phyloP scores from a whole-genome alignment of 257 asterid genomes.

The Ehretia macrophylla region DNA sequence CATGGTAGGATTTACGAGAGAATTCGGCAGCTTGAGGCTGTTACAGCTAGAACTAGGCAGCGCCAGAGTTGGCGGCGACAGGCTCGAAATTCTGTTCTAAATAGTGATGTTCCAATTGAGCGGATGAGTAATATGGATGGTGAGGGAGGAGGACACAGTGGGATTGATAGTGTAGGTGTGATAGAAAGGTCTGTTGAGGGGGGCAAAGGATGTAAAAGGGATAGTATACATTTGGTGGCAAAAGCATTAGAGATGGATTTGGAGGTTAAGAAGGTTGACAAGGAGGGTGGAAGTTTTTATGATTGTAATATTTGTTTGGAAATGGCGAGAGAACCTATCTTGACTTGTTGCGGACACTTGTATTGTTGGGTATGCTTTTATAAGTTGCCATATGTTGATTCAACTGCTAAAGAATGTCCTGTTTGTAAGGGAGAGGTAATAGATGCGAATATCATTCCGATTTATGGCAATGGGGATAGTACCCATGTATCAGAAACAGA shows the following conservation, averaged over 20 bases:
- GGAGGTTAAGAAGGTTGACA: slow-evolving; percentile 41
- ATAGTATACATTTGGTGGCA: slow-evolving; percentile 73
- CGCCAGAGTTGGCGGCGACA: slow-evolving; percentile 52
- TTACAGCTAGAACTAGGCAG: slow-evolving; percentile 64
- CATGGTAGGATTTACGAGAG: slow-evolving; percentile 71
- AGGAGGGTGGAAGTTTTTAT: slow-evolving; percentile 40
- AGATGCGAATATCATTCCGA: slow-evolving; percentile 36
- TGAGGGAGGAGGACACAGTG: slow-evolving; percentile 27
- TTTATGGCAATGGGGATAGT: slow-evolving; percentile 44
- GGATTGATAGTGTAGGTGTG: slow-evolving; percentile 14
- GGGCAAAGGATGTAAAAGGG: slow-evolving; percentile 63
- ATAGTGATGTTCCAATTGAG: slow-evolving; percentile 22
- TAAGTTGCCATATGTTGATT: slow-evolving; percentile 42
- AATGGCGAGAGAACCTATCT: slow-evolving; percentile 42
- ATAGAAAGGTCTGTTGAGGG: slow-evolving; percentile 31
- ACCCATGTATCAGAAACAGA: slow-evolving; percentile 23
- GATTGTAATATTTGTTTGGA: slow-evolving; percentile 45
- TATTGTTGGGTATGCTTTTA: slow-evolving; percentile 61
- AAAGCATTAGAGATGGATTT: slow-evolving; percentile 60
- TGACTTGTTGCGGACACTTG: slow-evolving; percentile 58
- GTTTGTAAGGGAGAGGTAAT: slow-evolving; percentile 54
- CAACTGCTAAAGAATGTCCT: slow-evolving; percentile 48
- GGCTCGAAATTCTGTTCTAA: slow-evolving; percentile 27
- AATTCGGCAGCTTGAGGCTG: slow-evolving; percentile 78
- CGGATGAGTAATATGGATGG: slow-evolving; percentile 19